Conservation (phyloP, 2,329 filamentous ascomycete genomes). For the Macrophomina pseudophaseolina region DNA sequence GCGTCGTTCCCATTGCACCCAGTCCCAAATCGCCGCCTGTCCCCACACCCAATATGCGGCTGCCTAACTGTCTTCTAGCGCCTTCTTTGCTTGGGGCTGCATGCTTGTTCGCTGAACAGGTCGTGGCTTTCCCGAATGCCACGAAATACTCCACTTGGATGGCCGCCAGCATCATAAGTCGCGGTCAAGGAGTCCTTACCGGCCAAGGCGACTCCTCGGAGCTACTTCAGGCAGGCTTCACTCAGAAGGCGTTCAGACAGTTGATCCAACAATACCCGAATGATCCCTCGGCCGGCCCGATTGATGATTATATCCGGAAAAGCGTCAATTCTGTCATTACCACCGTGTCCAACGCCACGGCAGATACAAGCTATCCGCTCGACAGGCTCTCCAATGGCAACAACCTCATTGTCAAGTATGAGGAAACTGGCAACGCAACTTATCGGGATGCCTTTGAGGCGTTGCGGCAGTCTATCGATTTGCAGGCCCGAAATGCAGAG, state of each 20-base stretch:
- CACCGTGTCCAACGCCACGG: constrained; percentile 42
- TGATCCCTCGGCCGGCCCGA: constrained; percentile 48
- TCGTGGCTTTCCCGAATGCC: not conserved
- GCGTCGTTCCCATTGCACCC: no score
- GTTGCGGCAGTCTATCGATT: constrained; percentile 54
- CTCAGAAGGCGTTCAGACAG: constrained; percentile 52
- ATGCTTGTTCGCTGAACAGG: not conserved
- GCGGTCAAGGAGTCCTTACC: constrained; percentile 41
- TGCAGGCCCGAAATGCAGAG: constrained; percentile 55
- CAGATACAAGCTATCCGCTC: constrained; percentile 32
- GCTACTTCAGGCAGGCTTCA: constrained; percentile 45
- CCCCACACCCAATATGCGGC: not conserved
- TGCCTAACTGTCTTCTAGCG: not conserved
- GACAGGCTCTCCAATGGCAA: constrained; percentile 59
- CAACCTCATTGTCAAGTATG: constrained; percentile 57
- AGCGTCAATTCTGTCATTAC: constrained; percentile 56
- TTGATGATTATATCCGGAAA: constrained; percentile 52
- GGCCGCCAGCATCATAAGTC: constrained; percentile 55
- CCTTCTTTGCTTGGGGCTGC: not conserved
- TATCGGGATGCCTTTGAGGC: constrained; percentile 56
- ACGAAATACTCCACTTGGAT: constrained; percentile 47
- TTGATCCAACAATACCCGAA: constrained; percentile 55
- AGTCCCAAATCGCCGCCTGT: no score
- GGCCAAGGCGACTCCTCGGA: constrained; percentile 31
- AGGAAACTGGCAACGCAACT: constrained; percentile 50